Conservation (phyloP, 148 eudicot species). For the Chenopodium suecicum region DNA sequence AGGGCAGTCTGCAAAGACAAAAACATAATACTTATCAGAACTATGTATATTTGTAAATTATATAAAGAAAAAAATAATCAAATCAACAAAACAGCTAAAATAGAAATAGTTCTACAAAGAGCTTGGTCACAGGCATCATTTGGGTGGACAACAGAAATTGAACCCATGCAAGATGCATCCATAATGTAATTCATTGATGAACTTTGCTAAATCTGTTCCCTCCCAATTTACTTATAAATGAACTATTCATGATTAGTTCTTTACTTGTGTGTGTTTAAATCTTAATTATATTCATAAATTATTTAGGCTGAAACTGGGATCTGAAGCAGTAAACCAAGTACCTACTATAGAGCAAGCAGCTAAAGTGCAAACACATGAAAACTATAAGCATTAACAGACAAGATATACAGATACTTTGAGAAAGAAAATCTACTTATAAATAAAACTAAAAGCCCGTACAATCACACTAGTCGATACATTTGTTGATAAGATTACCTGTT, state of each 20-base stretch:
- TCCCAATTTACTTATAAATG: neutral
- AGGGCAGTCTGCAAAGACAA: conserved; percentile 3
- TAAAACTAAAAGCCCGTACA: neutral
- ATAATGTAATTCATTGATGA: neutral
- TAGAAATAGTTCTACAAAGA: neutral
- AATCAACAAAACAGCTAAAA: neutral
- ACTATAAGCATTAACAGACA: no score
- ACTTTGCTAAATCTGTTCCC: neutral
- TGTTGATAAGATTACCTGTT: neutral
- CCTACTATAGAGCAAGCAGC: no score
- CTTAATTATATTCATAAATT: no score
- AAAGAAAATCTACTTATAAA: no score
- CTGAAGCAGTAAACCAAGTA: no score
- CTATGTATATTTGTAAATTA: neutral
- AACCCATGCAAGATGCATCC: neutral
- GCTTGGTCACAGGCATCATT: neutral
- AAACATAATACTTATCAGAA: conserved; percentile 3
- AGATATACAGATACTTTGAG: no score
- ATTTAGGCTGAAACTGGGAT: no score
- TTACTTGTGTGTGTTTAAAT: neutral
- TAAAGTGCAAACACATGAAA: no score
- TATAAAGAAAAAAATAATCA: neutral
- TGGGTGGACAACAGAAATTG: neutral
- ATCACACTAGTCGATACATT: neutral
- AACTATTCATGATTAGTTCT: neutral